Evolutionary conservation across 495 filamentous ascomycete genomes (phyloP), one percentile per base, ranked within the genome.

Genomic region (Oleoguttula mirabilis): DNA sequence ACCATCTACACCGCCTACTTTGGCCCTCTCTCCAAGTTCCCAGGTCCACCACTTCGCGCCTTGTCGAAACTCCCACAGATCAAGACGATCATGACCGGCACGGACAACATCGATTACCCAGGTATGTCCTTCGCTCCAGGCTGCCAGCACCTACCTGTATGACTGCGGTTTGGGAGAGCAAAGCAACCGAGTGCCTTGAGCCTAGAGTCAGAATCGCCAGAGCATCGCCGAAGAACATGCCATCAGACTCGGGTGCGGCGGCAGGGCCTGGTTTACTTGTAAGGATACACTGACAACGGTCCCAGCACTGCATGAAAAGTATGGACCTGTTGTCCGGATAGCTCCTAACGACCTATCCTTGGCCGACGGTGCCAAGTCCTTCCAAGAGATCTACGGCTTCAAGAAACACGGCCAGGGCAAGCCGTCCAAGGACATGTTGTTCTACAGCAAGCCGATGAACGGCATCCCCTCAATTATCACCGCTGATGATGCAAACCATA

Each of bases 311-410:
- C 52, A 55, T 28, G 20, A 39, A 16, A 24, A 41, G 23, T 55
- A 55, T 35, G 52, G 52, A 0, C 34, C 37, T 23, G 32, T 55
- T 22, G 52, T 55, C 5, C 43, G 52, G 12, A 21, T 49, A 15
- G 40, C 15, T 12, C 52, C 52, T 12, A 22, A 21, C 25, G 37
- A 55, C 35, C 44, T 55, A 4, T 48, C 44, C 15, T 52, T 48
- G 35, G 41, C 34, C 39, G 36, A 31, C 14, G 51, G 41, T 6
- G 30, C 43, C 10, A 32, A 34, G 11, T 45, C 45, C 11, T 52
- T 24, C 17, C 25, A 48, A 23, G 43, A 47, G 31, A 41, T 55
- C 28, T 52, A 55, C 35, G 49, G 52, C 21, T 43, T 43, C 36
- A 30, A 43, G 33, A 45, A 45, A 25, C 21, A 28, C n/a, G 43